Evolutionary conservation across 2,329 filamentous ascomycete genomes (phyloP).

Genomic region (Trichoderma afroharzianum): DNA sequence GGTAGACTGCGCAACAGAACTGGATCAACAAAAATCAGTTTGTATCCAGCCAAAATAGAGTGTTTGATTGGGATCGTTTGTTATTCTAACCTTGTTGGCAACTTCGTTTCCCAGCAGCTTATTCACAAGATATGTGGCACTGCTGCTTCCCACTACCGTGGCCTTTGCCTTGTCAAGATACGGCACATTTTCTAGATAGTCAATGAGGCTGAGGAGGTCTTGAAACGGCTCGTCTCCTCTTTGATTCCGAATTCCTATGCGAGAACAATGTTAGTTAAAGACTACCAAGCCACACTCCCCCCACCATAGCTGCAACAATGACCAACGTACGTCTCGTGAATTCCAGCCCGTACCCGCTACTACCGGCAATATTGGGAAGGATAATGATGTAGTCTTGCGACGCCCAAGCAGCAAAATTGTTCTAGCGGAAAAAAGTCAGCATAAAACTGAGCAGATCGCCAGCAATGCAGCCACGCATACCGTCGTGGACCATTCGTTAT

Average conservation of each 20-base stretch:
- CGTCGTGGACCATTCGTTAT: slow-evolving; percentile 49
- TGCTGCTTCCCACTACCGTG: slow-evolving; percentile 50
- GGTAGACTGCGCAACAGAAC: slow-evolving; percentile 39
- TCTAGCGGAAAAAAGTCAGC: slow-evolving; percentile 29
- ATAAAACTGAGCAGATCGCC: background rate
- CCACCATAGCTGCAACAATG: background rate
- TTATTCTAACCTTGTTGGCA: slow-evolving; percentile 38
- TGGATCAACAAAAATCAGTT: background rate
- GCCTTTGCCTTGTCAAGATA: slow-evolving; percentile 53
- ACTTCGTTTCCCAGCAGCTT: slow-evolving; percentile 55
- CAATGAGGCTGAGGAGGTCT: slow-evolving; percentile 53
- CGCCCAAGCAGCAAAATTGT: slow-evolving; percentile 55
- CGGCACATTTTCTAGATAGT: slow-evolving; percentile 47
- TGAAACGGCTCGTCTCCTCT: slow-evolving; percentile 54
- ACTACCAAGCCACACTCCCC: background rate
- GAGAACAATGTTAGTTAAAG: background rate
- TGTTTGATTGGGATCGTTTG: background rate
- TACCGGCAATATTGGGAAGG: slow-evolving; percentile 57
- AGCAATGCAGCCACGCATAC: slow-evolving; percentile 25
- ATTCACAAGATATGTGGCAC: slow-evolving; percentile 59
- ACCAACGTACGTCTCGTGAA: slow-evolving; percentile 24
- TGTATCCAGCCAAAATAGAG: background rate
- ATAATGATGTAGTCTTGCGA: slow-evolving; percentile 60
- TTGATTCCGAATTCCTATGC: slow-evolving; percentile 44
- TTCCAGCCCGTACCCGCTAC: slow-evolving; percentile 50